Evolutionary conservation across 352 stramenopile species (phyloP).

Genomic region (Pythium biforme): DNA sequence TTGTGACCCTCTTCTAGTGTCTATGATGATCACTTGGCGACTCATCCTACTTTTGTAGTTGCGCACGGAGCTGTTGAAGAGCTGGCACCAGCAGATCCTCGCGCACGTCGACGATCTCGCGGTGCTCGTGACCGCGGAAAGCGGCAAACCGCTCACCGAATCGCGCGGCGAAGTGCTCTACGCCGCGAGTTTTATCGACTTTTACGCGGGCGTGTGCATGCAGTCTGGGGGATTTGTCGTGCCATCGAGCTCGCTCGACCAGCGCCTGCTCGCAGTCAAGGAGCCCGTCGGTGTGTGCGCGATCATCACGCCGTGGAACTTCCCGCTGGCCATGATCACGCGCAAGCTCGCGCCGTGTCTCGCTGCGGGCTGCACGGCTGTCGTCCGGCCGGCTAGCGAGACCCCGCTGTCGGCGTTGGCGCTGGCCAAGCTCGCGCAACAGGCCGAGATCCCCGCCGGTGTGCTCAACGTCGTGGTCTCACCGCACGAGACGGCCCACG

Average conservation of each 20-base stretch:
- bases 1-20: too few relatives aligned
- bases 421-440: slow-evolving; percentile 86
- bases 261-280: slow-evolving; percentile 75
- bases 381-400: slow-evolving; percentile 96
- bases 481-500: slow-evolving; percentile 53
- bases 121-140: slow-evolving; percentile 95
- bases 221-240: slow-evolving; percentile 86
- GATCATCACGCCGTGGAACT: slow-evolving; percentile 99
- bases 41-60: slow-evolving; percentile 25
- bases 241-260: slow-evolving; percentile 39
- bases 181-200: slow-evolving; percentile 94
- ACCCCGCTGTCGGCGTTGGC: slow-evolving; percentile 96
- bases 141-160: slow-evolving; percentile 95
- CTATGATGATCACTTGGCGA: too few relatives aligned
- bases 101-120: slow-evolving; percentile 73
- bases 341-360: slow-evolving; percentile 95
- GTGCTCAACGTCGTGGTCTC: slow-evolving; percentile 90
- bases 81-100: slow-evolving; percentile 66
- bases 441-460: slow-evolving; percentile 81
- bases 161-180: slow-evolving; percentile 93
- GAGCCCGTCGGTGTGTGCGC: slow-evolving; percentile 94
- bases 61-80: slow-evolving; percentile 66
- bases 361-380: slow-evolving; percentile 92
- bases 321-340: slow-evolving; percentile 98
- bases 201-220: slow-evolving; percentile 94